Conservation (phyloP, 2,329 filamentous ascomycete genomes). For the Ceratocystiopsis sp. region DNA sequence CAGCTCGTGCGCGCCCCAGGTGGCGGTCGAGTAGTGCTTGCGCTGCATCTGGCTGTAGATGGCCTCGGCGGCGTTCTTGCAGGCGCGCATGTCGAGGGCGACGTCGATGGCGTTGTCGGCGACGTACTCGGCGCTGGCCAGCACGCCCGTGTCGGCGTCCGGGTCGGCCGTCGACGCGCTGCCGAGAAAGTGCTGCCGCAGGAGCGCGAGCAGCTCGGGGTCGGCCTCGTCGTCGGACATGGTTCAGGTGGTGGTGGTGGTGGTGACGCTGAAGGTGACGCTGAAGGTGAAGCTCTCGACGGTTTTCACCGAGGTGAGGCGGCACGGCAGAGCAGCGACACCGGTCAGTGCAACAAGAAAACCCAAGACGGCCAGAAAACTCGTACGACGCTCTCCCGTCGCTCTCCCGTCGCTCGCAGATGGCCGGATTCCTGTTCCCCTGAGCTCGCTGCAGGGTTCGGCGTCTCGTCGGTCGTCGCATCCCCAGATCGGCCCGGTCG, state of each 20-base stretch:
- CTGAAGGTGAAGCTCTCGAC: no score
- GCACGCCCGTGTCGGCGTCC: constrained; percentile 62
- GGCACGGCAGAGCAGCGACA: no score
- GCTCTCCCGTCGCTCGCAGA: no score
- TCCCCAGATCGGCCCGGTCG: no score
- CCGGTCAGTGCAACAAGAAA: no score
- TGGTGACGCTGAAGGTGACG: no score
- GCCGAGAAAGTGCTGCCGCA: constrained; percentile 61
- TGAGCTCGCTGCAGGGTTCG: no score
- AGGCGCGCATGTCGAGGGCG: constrained; percentile 65
- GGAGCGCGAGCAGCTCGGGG: constrained; percentile 67
- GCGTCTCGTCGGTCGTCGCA: no score
- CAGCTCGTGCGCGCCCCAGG: constrained; percentile 77
- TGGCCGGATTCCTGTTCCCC: no score
- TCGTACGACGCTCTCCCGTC: no score
- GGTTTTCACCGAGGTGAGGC: no score
- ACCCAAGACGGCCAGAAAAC: no score
- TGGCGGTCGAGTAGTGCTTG: constrained; percentile 66
- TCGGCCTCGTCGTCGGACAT: constrained; percentile 93
- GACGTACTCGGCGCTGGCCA: constrained; percentile 69
- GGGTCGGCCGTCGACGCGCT: constrained; percentile 30
- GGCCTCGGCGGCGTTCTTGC: constrained; percentile 61
- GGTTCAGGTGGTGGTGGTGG: neutral
- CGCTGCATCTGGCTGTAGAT: constrained; percentile 73
- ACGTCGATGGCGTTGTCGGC: constrained; percentile 91